phyloP scores from a whole-genome alignment of 2,329 filamentous ascomycete genomes.

The Fusarium clavum region DNA sequence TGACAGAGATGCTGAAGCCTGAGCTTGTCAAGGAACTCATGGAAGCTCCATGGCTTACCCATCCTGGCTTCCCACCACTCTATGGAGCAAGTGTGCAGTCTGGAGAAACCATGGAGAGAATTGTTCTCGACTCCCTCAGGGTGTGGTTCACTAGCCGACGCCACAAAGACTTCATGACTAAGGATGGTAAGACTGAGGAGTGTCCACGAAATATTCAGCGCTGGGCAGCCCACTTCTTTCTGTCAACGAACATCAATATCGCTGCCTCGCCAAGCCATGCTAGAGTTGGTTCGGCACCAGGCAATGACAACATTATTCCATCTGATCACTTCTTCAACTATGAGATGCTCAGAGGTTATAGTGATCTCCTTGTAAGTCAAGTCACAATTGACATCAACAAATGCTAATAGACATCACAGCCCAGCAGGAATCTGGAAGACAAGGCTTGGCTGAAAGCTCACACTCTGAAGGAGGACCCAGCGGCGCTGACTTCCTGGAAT shows the following conservation, averaged over 20 bases:
- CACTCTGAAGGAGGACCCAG: neutral
- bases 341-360: neutral
- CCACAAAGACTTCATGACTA: neutral
- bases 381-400: no score
- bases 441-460: neutral
- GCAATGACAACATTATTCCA: neutral
- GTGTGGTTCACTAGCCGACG: neutral
- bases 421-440: neutral
- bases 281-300: neutral
- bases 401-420: neutral
- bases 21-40: neutral
- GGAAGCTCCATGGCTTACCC: neutral
- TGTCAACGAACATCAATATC: neutral
- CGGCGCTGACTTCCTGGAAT: neutral
- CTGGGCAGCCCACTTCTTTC: constrained; percentile 1
- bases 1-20: neutral
- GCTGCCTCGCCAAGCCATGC: neutral
- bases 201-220: neutral
- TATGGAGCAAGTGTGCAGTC: constrained; percentile 4
- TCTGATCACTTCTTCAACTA: constrained; percentile 4
- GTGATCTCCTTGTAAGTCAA: neutral
- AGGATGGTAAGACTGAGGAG: neutral
- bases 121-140: neutral
- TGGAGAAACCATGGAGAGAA: constrained; percentile 2
- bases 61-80: neutral